Evolutionary conservation across 2,329 filamentous ascomycete species (phyloP).

Genomic region (Rutstroemia sp.): DNA sequence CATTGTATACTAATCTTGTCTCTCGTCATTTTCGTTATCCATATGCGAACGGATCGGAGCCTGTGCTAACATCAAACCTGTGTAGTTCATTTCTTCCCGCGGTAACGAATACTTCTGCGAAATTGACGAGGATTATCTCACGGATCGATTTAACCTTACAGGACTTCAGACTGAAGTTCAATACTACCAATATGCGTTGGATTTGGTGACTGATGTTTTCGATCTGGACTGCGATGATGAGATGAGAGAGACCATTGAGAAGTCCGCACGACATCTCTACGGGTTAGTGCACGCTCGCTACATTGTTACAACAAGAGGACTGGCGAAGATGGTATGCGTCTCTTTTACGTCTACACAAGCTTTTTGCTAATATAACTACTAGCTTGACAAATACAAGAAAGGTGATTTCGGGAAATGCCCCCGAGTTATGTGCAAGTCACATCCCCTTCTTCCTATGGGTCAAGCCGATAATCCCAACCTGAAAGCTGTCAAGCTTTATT

Average conservation of each 20-base stretch:
- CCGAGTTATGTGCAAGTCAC: conserved; percentile 87
- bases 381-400: conserved; percentile 99
- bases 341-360: conserved; percentile 1
- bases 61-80: conserved; percentile 5
- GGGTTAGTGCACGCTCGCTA: conserved; percentile 94
- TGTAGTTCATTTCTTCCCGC: conserved; percentile 90
- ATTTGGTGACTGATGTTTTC: conserved; percentile 96
- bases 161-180: conserved; percentile 95
- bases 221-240: conserved; percentile 98
- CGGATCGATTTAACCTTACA: conserved; percentile 95
- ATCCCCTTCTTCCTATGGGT: conserved; percentile 91
- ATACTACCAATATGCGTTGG: conserved; percentile 97
- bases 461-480: conserved; percentile 81
- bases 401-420: conserved; percentile 97
- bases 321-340: conserved; percentile 83
- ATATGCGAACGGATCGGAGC: background rate
- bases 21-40: conserved; percentile 4
- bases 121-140: conserved; percentile 98
- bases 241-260: conserved; percentile 96
- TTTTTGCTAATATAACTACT: conserved; percentile 13
- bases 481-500: conserved; percentile 95
- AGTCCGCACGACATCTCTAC: conserved; percentile 91
- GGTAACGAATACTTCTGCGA: conserved; percentile 99
- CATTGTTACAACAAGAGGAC: conserved; percentile 87
- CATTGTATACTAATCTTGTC: background rate